Evolutionary conservation across 805 yeast genomes (phyloP).

Genomic region (Cephaloascus fragrans): DNA sequence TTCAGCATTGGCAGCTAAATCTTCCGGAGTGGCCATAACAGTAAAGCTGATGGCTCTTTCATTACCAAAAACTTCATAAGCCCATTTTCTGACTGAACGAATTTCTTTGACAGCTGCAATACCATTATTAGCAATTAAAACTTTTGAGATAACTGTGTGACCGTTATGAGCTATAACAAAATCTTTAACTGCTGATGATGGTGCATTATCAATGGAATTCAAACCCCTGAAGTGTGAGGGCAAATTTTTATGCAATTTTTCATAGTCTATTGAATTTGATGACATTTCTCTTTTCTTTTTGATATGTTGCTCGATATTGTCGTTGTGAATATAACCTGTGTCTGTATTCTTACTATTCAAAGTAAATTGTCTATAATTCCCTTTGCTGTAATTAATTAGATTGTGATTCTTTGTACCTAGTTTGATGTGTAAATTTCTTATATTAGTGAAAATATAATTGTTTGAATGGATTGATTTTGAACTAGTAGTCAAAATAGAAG

Average conservation of each 20-base stretch:
- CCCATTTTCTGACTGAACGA: slow-evolving; percentile 96
- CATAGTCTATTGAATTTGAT: slow-evolving; percentile 13
- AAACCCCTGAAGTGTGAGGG: slow-evolving; percentile 76
- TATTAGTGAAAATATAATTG: too few species aligned
- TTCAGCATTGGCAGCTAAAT: slow-evolving; percentile 92
- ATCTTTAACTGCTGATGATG: slow-evolving; percentile 69
- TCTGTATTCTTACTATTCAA: too few species aligned
- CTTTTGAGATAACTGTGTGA: slow-evolving; percentile 85
- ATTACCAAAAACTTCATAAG: slow-evolving; percentile 97
- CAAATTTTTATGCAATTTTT: slow-evolving; percentile 25
- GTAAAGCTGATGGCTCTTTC: slow-evolving; percentile 90
- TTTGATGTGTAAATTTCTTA: too few species aligned
- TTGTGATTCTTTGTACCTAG: too few species aligned
- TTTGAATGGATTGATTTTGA: too few species aligned
- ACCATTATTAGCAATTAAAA: slow-evolving; percentile 96
- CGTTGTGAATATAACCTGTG: neutral
- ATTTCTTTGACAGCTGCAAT: slow-evolving; percentile 99
- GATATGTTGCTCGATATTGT: neutral
- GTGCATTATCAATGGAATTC: slow-evolving; percentile 68
- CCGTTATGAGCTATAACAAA: slow-evolving; percentile 84
- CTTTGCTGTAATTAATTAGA: neutral
- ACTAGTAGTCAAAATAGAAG: too few species aligned
- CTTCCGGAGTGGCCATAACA: slow-evolving; percentile 99
- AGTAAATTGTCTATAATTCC: neutral
- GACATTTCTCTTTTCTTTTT: neutral